Evolutionary conservation across 768 basidiomycete species (phyloP).

Genomic region (Auricularia cornea): DNA sequence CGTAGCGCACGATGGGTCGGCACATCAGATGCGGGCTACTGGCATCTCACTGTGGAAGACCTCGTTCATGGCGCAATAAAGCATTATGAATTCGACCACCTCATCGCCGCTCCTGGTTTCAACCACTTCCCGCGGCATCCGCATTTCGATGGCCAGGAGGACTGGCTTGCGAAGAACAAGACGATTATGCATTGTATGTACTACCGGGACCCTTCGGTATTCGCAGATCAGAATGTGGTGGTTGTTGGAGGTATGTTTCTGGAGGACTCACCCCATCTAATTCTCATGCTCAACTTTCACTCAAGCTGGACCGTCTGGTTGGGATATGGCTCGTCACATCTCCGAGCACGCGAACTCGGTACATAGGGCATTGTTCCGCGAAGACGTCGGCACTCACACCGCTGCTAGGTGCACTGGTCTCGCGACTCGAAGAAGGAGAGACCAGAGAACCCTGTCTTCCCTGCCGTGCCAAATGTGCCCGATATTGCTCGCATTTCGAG

Average conservation of each 20-base stretch:
- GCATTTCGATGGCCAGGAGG: conserved; percentile 38
- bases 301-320: conserved; percentile 30
- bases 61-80: background rate
- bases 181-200: conserved; percentile 45
- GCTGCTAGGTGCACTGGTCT: background rate
- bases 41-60: conserved; percentile 34
- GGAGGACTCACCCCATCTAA: no score
- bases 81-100: conserved; percentile 37
- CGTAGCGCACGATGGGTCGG: conserved; percentile 38
- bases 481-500: conserved; percentile 26
- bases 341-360: conserved; percentile 34
- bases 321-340: conserved; percentile 40
- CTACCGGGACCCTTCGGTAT: conserved; percentile 40
- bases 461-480: background rate
- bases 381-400: background rate
- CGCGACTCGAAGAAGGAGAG: background rate
- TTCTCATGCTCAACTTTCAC: no score
- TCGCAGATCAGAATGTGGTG: conserved; percentile 35
- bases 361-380: background rate
- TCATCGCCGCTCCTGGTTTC: conserved; percentile 47
- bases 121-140: conserved; percentile 44
- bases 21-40: conserved; percentile 27
- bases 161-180: conserved; percentile 34
- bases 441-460: background rate
- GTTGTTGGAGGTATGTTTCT: conserved; percentile 40